Conservation (phyloP, 352 stramenopile species). For the Globisporangium acanthophoron region DNA sequence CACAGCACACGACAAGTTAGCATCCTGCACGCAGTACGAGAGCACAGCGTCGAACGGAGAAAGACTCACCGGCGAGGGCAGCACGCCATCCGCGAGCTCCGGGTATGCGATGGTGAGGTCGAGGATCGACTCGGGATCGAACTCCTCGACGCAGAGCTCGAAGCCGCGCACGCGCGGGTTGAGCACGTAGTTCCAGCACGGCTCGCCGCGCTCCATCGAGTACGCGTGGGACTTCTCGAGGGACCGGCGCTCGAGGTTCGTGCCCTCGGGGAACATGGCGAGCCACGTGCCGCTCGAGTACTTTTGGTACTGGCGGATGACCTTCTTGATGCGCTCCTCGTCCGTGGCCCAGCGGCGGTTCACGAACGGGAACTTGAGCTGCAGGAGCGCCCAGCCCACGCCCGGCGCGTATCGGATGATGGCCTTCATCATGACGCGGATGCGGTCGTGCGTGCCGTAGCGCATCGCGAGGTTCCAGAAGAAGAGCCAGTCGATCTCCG, state of each 20-base stretch:
- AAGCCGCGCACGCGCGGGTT: conserved; percentile 65
- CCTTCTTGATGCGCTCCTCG: conserved; percentile 33
- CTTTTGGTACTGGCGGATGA: conserved; percentile 52
- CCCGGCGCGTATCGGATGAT: conserved; percentile 53
- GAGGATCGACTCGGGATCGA: conserved; percentile 62
- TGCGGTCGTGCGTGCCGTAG: conserved; percentile 58
- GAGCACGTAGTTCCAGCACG: conserved; percentile 62
- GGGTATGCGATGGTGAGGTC: conserved; percentile 77
- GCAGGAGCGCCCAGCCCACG: conserved; percentile 58
- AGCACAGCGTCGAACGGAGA: not conserved
- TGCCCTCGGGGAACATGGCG: conserved; percentile 79
- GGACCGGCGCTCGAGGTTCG: conserved; percentile 62
- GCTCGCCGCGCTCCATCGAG: conserved; percentile 33
- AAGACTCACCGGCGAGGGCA: conserved; percentile 49
- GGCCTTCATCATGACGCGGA: conserved; percentile 80
- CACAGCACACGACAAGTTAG: not conserved
- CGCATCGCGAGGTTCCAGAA: conserved; percentile 70
- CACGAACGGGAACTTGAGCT: conserved; percentile 71
- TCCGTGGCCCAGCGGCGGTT: conserved; percentile 70
- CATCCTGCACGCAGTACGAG: not conserved
- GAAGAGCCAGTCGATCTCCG: conserved; percentile 81
- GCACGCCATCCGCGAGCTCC: conserved; percentile 57
- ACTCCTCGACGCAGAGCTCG: conserved; percentile 53
- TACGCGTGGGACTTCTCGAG: conserved; percentile 59
- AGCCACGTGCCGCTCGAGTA: conserved; percentile 45